Conservation (phyloP, 495 filamentous ascomycete genomes). For the Neurospora sp. region DNA sequence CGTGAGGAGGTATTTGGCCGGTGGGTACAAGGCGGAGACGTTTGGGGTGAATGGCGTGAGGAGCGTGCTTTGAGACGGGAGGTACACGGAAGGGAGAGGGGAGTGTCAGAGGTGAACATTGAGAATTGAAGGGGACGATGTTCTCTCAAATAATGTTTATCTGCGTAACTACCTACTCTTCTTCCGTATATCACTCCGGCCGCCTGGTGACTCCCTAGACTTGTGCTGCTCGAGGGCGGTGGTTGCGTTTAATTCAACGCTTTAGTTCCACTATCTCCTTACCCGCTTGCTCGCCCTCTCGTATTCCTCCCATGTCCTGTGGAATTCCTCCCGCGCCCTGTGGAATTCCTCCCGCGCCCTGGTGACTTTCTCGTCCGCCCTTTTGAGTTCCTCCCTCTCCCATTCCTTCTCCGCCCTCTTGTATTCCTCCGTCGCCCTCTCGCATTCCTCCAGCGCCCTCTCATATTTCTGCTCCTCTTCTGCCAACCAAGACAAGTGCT, state of each 20-base stretch:
- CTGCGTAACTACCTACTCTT: too few relatives aligned
- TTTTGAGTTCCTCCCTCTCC: too few relatives aligned
- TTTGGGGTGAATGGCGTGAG: slow-evolving; percentile 6
- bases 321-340: too few relatives aligned
- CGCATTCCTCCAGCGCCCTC: too few relatives aligned
- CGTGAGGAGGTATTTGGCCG: slow-evolving; percentile 30
- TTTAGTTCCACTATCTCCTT: neutral
- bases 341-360: too few relatives aligned
- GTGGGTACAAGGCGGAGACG: slow-evolving; percentile 20
- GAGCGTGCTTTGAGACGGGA: neutral
- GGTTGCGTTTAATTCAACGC: neutral
- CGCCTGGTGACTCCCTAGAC: neutral
- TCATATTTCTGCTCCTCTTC: neutral
- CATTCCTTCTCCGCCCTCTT: too few relatives aligned
- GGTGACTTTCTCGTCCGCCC: too few relatives aligned
- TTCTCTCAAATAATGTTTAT: neutral
- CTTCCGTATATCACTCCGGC: too few relatives aligned
- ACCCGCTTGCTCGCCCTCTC: too few relatives aligned
- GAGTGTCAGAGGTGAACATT: neutral
- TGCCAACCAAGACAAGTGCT: neutral
- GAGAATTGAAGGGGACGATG: neutral
- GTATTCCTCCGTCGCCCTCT: too few relatives aligned
- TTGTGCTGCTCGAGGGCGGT: neutral
- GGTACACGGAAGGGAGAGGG: neutral
- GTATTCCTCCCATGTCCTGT: too few relatives aligned